Base-by-base conservation (phyloP, 305 asterid species). In the Solanum hybrid region DNA sequence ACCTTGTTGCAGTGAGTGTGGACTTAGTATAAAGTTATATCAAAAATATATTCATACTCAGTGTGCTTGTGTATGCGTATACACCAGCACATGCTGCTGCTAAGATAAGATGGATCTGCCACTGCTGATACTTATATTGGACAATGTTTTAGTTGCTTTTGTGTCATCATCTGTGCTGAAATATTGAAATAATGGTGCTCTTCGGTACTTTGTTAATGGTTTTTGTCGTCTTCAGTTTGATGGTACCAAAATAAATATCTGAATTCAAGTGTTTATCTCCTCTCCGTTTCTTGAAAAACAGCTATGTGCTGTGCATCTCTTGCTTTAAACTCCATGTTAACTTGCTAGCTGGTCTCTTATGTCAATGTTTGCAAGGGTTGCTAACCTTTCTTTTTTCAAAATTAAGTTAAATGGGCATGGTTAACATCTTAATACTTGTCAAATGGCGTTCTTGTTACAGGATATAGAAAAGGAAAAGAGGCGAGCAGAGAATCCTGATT, bases 401-500 rank as follows among this genome's bases (percentile, higher is more conserved):
- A 80, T 12, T n/a, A 80, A 80, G 22, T 80, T 80, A 37, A 61
- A 26, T 81, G 36, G 26, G 35, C 36, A 40, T 39, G 18, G 13
- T 81, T 81, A 57, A 81, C 36, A n/a, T 42, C 36, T 24, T 82
- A 82, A 42, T 28, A 20, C 39, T 37, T 42, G 82, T 37, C 83
- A 87, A 87, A 87, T 73, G 64, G 75, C 6, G 20, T 87, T 87
- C 84, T 87, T 74, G 14, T 85, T 90, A 80, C 93, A 94, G 96
- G 97, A 95, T 89, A 92, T 94, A 5, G 96, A 95, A 81, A 93
- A 89, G 93, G 96, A 95, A 78, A 92, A 88, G 90, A 93, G 88
- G 80, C 90, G 91, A 86, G 81, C 46, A 0, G 94, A 91, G 34
- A 93, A 95, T 86, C 95, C 96, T 1, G 96, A 94, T 76, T 91